Percentiles rank a stretch among this genome's conserved stretches.
Conservation (phyloP, 2,329 filamentous ascomycete species). For the Pseudomassariella vexata region DNA sequence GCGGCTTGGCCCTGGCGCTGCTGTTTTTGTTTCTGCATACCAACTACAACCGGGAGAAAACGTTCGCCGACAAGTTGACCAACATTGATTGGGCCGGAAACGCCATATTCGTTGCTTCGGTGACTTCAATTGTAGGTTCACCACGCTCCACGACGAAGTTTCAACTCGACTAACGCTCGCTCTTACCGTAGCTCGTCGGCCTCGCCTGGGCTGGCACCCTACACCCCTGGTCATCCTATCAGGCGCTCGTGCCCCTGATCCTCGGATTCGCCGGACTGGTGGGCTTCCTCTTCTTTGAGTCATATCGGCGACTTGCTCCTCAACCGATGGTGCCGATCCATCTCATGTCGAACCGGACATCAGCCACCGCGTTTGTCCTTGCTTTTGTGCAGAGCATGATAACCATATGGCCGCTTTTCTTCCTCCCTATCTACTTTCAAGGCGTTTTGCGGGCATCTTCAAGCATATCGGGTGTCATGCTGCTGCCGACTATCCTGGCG, state of each 20-base stretch:
- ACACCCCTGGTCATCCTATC: conserved; percentile 11
- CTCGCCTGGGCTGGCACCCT: conserved; percentile 19
- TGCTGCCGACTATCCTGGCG: no score
- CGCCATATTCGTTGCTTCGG: conserved; percentile 24
- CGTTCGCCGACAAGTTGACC: conserved; percentile 6
- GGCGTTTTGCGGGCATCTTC: conserved; percentile 26
- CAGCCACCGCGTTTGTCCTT: conserved; percentile 17
- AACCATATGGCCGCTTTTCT: conserved; percentile 29
- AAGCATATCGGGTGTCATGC: conserved; percentile 19
- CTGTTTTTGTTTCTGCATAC: conserved; percentile 23
- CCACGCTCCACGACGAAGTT: no score
- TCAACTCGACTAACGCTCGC: no score
- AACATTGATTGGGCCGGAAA: conserved; percentile 30
- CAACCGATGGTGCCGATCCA: conserved; percentile 31
- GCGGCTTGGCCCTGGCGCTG: conserved; percentile 16
- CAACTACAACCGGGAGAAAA: background rate
- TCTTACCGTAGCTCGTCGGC: no score
- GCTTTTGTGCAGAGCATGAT: conserved; percentile 30
- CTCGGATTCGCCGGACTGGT: conserved; percentile 5
- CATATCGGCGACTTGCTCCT: background rate
- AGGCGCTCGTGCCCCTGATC: conserved; percentile 9
- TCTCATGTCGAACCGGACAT: conserved; percentile 37
- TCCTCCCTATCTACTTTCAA: conserved; percentile 41
- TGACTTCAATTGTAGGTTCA: conserved; percentile 24
- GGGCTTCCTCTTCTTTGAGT: background rate